phyloP scores from a whole-genome alignment of 2,329 filamentous ascomycete genomes.

The Botrytis hyacinthi region DNA sequence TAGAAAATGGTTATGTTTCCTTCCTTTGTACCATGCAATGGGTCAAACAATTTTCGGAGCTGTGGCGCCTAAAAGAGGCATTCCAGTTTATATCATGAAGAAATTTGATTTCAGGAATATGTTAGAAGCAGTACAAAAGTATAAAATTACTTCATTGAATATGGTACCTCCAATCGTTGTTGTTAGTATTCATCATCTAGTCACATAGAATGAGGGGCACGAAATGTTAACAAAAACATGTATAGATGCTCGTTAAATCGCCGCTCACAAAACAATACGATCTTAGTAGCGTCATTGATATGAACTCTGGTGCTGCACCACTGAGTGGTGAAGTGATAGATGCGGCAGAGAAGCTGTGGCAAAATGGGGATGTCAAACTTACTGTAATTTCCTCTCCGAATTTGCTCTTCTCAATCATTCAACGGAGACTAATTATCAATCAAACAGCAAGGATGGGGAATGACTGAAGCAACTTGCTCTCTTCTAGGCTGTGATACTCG shows the following conservation, averaged over 20 bases:
- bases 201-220: neutral
- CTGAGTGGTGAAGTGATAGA: constrained; percentile 76
- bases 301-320: constrained; percentile 84
- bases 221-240: neutral
- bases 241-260: constrained; percentile 60
- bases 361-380: constrained; percentile 67
- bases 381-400: constrained; percentile 36
- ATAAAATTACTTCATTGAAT: constrained; percentile 52
- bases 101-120: constrained; percentile 48
- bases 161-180: constrained; percentile 59
- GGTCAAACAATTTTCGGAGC: constrained; percentile 44
- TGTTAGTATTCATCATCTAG: constrained; percentile 35
- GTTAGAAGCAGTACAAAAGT: constrained; percentile 40
- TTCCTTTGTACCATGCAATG: constrained; percentile 15
- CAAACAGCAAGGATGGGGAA: constrained; percentile 77
- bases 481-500: constrained; percentile 62
- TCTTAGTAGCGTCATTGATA: constrained; percentile 65
- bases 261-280: constrained; percentile 52
- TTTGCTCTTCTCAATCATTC: neutral
- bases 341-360: constrained; percentile 64
- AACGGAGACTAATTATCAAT: constrained; percentile 29
- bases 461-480: constrained; percentile 80
- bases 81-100: constrained; percentile 57
- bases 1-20: constrained; percentile 33
- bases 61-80: constrained; percentile 42